A percentile compares a stretch with the other conserved stretches of the same genome.
Evolutionary conservation across 169 alveolate species (phyloP).

Genomic region (Plasmodium gallinaceum): DNA sequence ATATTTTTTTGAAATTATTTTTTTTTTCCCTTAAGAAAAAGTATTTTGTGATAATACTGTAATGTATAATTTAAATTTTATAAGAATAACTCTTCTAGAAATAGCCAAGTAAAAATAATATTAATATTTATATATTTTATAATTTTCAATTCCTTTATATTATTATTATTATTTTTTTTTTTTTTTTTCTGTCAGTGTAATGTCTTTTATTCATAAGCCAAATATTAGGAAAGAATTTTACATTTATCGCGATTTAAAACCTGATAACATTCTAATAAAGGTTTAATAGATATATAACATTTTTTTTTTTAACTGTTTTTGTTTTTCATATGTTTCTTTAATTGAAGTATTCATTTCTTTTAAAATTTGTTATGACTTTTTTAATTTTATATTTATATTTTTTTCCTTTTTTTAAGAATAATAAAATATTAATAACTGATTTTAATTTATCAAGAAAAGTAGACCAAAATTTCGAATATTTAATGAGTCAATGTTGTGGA

Average conservation of each 20-base stretch:
- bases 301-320: not conserved
- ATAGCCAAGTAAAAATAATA: conserved; percentile 47
- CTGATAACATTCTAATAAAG: conserved; percentile 57
- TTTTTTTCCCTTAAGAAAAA: conserved; percentile 31
- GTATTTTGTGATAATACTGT: conserved; percentile 27
- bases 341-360: not conserved
- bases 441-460: conserved; percentile 52
- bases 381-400: not conserved
- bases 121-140: not conserved
- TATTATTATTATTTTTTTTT: not conserved
- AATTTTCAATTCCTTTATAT: not conserved
- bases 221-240: conserved; percentile 33
- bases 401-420: conserved; percentile 2
- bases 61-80: conserved; percentile 40
- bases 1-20: not conserved
- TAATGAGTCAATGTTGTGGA: conserved; percentile 75
- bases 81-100: conserved; percentile 56
- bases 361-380: not conserved
- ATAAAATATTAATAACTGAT: conserved; percentile 40
- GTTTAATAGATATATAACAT: not conserved
- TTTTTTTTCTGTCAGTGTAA: conserved; percentile 17
- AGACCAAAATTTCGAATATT: conserved; percentile 31
- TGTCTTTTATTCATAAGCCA: conserved; percentile 61
- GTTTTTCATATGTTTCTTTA: not conserved
- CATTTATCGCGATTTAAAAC: conserved; percentile 65